These are phyloP conservation scores for Umbelopsis ramanniana DNA, from an alignment of 192 early-diverging fungal genomes.

Conservation along the genomic window DNA sequence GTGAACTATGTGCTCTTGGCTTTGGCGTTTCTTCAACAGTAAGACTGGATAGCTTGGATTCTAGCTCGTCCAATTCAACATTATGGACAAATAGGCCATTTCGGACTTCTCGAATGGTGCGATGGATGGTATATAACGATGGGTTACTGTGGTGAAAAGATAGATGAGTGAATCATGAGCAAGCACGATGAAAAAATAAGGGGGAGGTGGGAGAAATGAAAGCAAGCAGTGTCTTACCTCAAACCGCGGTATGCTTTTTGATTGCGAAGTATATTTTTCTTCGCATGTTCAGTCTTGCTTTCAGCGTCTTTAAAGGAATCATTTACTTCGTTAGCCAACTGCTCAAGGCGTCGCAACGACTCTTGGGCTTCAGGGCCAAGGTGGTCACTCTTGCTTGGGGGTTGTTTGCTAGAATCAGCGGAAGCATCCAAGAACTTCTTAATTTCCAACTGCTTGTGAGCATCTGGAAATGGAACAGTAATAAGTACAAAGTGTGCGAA, in stretches of 20 bases:
- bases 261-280: conserved; percentile 13
- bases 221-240: background rate
- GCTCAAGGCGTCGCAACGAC: background rate
- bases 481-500: background rate
- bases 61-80: conserved; percentile 16
- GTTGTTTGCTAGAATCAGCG: background rate
- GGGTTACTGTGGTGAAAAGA: background rate
- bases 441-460: conserved; percentile 14
- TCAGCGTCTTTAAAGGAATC: conserved; percentile 5
- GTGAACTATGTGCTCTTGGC: conserved; percentile 2
- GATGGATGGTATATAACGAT: conserved; percentile 24
- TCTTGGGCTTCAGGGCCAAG: conserved; percentile 11
- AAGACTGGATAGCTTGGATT: background rate
- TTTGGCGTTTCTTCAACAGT: background rate
- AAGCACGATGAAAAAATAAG: too few species aligned
- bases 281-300: background rate
- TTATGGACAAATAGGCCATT: conserved; percentile 20
- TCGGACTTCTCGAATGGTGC: conserved; percentile 21
- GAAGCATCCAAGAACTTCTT: conserved; percentile 3
- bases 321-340: background rate
- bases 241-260: conserved; percentile 16
- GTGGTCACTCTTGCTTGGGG: background rate
- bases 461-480: background rate
- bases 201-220: too few species aligned
- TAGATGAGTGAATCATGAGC: too few species aligned